phyloP scores from a whole-genome alignment of 495 filamentous ascomycete genomes.

The Aspergillus incahuasiensis region DNA sequence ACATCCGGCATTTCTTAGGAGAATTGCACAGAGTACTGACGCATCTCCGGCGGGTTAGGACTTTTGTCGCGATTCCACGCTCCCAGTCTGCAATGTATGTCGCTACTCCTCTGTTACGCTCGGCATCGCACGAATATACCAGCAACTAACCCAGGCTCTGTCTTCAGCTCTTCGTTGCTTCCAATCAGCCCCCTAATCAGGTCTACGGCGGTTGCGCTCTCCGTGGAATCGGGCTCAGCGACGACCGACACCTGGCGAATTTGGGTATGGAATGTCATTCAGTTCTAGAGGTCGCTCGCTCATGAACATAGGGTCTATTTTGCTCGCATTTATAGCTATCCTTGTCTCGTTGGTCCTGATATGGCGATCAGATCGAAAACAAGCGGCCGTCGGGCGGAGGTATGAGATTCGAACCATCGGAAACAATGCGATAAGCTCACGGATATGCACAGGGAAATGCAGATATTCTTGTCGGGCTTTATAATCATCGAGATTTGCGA shows the following conservation, averaged over 20 bases:
- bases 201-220: conserved; percentile 65
- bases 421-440: conserved; percentile 2
- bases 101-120: background rate
- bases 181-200: conserved; percentile 44
- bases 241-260: conserved; percentile 66
- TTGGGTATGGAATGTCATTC: conserved; percentile 58
- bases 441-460: conserved; percentile 70
- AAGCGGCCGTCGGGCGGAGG: conserved; percentile 92
- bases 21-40: conserved; percentile 16
- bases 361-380: conserved; percentile 82
- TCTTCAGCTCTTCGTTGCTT: conserved; percentile 47
- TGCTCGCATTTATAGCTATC: conserved; percentile 77
- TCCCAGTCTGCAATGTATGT: conserved; percentile 96
- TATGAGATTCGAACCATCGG: conserved; percentile 30
- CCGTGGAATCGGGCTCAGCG: conserved; percentile 64
- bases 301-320: conserved; percentile 71
- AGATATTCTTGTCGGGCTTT: conserved; percentile 84
- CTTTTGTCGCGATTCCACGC: conserved; percentile 93
- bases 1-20: background rate
- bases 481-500: conserved; percentile 90
- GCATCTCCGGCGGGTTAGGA: conserved; percentile 47
- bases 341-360: conserved; percentile 58
- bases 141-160: conserved; percentile 19
- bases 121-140: background rate
- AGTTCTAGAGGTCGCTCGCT: background rate